These are phyloP conservation scores for Chaetomium tenue DNA, from an alignment of 495 filamentous ascomycete species.

Conservation along the genomic window DNA sequence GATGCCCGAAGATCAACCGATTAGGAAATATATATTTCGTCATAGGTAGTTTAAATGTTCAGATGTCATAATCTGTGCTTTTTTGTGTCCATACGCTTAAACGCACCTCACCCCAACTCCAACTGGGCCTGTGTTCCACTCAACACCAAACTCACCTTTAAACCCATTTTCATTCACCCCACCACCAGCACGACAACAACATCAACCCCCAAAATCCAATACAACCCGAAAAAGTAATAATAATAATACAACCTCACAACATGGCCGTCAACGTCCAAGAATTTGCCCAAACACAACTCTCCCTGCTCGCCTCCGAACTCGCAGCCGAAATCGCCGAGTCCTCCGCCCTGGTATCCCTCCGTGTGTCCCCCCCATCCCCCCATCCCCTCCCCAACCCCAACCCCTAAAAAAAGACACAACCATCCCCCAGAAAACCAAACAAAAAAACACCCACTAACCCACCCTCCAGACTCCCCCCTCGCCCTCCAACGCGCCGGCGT, in stretches of 20 bases:
- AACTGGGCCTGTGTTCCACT: constrained; percentile 2
- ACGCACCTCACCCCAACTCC: background rate
- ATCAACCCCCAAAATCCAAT: background rate
- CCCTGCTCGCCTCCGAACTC: constrained; percentile 75
- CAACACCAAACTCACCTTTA: background rate
- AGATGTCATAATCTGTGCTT: too few species aligned
- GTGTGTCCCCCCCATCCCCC: too few species aligned
- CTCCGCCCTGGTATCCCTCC: constrained; percentile 63
- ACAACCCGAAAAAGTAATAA: background rate
- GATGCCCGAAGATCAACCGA: too few species aligned
- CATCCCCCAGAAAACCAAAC: too few species aligned
- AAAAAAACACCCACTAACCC: too few species aligned
- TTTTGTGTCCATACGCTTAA: too few species aligned
- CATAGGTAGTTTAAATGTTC: too few species aligned
- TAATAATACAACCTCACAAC: background rate
- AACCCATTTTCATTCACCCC: background rate
- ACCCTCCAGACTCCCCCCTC: constrained; percentile 54
- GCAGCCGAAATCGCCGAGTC: constrained; percentile 74
- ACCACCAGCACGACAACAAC: background rate
- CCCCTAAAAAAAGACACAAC: too few species aligned
- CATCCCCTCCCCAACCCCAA: too few species aligned
- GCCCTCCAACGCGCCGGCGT: constrained; percentile 81
- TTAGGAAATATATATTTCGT: too few species aligned
- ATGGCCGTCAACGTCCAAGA: background rate
- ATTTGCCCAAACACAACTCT: constrained; percentile 48